These are phyloP conservation scores for Toxoplasma gondii DNA, from an alignment of 169 alveolate genomes.

Conservation along the genomic window DNA sequence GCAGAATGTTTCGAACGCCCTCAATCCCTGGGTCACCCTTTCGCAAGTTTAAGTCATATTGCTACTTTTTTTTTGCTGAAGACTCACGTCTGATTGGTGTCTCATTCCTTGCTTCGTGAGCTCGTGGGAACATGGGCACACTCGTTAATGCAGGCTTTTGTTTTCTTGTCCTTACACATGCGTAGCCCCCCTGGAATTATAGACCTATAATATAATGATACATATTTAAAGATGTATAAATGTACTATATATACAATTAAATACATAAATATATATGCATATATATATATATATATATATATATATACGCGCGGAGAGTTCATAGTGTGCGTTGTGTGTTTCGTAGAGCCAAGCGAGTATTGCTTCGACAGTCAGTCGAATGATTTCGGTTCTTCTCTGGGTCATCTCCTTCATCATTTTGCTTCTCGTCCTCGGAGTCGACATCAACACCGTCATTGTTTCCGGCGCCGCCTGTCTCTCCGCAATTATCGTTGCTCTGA, in stretches of 20 bases:
- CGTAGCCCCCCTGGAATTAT: no score
- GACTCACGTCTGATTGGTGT: no score
- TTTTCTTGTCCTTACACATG: no score
- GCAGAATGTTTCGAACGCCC: no score
- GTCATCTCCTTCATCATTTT: constrained; percentile 38
- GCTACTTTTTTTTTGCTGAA: no score
- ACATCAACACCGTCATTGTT: constrained; percentile 60
- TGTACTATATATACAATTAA: not conserved
- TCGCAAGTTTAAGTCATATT: no score
- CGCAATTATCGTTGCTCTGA: constrained; percentile 52
- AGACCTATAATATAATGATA: not conserved
- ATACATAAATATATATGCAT: not conserved
- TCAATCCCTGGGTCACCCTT: no score
- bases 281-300: not conserved
- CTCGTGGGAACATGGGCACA: no score
- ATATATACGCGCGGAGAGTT: not conserved
- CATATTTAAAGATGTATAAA: not conserved
- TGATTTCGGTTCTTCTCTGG: constrained; percentile 53
- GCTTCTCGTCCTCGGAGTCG: constrained; percentile 59
- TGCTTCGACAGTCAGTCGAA: constrained; percentile 51
- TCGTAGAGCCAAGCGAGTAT: constrained; percentile 65
- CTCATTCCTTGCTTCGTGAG: no score
- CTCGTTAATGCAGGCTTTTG: no score
- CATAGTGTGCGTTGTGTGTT: not conserved
- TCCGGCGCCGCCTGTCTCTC: constrained; percentile 62